A percentile compares a stretch with the other conserved stretches of the same genome.
phyloP scores from a whole-genome alignment of 345 rosid species.

The Eucalyptus pauciflora region DNA sequence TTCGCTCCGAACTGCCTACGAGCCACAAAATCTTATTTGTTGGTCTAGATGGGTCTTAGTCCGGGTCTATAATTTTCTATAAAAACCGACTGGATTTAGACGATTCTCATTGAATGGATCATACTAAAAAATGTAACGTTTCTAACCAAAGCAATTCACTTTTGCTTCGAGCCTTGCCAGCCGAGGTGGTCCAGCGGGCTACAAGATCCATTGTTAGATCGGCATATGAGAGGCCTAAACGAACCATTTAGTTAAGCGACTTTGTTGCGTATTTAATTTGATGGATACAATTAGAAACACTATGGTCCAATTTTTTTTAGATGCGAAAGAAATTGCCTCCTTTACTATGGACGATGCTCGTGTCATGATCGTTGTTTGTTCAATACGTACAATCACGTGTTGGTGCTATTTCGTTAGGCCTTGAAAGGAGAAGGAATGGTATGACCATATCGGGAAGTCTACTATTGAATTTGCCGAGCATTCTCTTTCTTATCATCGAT shows the following conservation, averaged over 20 bases:
- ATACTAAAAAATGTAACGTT: not conserved
- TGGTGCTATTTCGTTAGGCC: not conserved
- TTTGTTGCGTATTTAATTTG: not conserved
- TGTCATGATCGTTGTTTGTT: not conserved
- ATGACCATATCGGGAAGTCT: not conserved
- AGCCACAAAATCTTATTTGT: not conserved
- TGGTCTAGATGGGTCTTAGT: not conserved
- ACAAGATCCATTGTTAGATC: not conserved
- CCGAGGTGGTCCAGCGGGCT: not conserved
- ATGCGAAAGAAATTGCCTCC: not conserved
- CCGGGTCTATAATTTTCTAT: not conserved
- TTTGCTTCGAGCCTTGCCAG: not conserved
- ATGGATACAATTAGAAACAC: not conserved
- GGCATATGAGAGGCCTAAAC: not conserved
- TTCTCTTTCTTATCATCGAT: not conserved
- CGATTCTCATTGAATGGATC: not conserved
- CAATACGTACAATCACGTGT: not conserved
- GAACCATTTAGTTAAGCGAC: not conserved
- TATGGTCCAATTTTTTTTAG: not conserved
- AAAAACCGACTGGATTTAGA: not conserved
- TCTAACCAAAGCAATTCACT: not conserved
- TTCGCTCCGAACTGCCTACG: not conserved
- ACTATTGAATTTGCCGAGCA: not conserved
- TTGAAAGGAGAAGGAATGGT: not conserved
- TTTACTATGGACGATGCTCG: not conserved